Evolutionary conservation across 2,329 filamentous ascomycete species (phyloP).

Genomic region (Cladosporium sp.): DNA sequence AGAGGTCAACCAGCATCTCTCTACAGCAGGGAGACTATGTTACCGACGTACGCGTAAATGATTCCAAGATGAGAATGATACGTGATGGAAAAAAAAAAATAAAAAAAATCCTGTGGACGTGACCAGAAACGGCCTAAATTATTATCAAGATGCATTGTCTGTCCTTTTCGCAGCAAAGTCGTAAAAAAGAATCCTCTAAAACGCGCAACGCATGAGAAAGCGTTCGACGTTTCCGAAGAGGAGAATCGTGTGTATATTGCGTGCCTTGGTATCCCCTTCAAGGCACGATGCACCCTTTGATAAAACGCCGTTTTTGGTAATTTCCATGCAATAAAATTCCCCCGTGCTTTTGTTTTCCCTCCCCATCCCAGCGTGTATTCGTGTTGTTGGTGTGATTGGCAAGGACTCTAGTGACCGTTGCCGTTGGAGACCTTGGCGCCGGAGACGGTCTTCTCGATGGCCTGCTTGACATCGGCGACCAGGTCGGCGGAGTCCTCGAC

Average conservation of each 20-base stretch:
- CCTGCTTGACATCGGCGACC: constrained; percentile 61
- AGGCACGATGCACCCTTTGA: constrained; percentile 11
- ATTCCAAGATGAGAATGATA: too few species aligned
- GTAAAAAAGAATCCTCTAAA: background rate
- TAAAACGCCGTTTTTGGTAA: constrained; percentile 3
- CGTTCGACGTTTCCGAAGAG: background rate
- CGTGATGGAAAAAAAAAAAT: too few species aligned
- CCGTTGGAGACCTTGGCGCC: constrained; percentile 49
- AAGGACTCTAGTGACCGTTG: constrained; percentile 20
- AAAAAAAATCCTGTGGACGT: too few species aligned
- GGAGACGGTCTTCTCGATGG: constrained; percentile 73
- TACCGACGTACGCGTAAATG: too few species aligned
- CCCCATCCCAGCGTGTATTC: background rate
- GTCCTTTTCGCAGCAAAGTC: too few species aligned
- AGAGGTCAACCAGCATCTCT: too few species aligned
- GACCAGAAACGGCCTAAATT: too few species aligned
- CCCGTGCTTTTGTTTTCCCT: background rate
- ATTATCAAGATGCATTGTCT: too few species aligned
- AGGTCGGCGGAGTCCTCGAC: constrained; percentile 83
- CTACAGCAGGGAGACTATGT: too few species aligned
- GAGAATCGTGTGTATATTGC: background rate
- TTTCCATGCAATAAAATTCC: background rate
- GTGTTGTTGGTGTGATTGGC: background rate
- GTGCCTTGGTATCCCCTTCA: constrained; percentile 13
- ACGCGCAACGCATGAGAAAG: background rate